A percentile compares a stretch with the other conserved stretches of the same genome.
These are phyloP conservation scores for Priceomyces carsonii DNA, from an alignment of 805 yeast species.

Conservation along the genomic window DNA sequence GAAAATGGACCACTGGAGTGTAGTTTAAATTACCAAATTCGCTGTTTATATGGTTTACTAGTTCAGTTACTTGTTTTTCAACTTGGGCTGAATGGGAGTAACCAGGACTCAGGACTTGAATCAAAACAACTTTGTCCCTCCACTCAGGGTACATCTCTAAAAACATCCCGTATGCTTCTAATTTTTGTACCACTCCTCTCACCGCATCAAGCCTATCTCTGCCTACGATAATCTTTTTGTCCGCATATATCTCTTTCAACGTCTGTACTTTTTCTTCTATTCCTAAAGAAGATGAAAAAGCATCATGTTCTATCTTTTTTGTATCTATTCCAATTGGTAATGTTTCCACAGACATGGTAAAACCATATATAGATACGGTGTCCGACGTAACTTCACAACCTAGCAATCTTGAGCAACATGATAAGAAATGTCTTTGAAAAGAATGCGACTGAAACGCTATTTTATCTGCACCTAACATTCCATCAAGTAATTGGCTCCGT, in stretches of 20 bases:
- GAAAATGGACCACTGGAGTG: conserved; percentile 90
- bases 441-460: conserved; percentile 85
- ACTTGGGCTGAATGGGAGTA: conserved; percentile 59
- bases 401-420: conserved; percentile 83
- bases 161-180: conserved; percentile 87
- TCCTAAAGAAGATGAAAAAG: conserved; percentile 37
- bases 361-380: conserved; percentile 71
- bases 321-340: conserved; percentile 91
- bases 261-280: conserved; percentile 66
- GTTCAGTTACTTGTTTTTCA: conserved; percentile 80
- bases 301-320: conserved; percentile 62
- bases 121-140: conserved; percentile 81
- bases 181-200: conserved; percentile 90
- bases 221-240: conserved; percentile 82
- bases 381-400: conserved; percentile 73
- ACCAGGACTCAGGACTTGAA: conserved; percentile 89
- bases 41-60: conserved; percentile 80
- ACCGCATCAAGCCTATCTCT: conserved; percentile 91
- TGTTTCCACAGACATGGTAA: conserved; percentile 69
- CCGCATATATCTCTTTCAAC: conserved; percentile 61
- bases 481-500: conserved; percentile 80
- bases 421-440: conserved; percentile 86
- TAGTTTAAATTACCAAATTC: conserved; percentile 79
- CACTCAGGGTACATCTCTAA: conserved; percentile 91
- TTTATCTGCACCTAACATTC: conserved; percentile 86